Conservation (phyloP, 2,329 filamentous ascomycete species). For the Paracamarosporium sp. region DNA sequence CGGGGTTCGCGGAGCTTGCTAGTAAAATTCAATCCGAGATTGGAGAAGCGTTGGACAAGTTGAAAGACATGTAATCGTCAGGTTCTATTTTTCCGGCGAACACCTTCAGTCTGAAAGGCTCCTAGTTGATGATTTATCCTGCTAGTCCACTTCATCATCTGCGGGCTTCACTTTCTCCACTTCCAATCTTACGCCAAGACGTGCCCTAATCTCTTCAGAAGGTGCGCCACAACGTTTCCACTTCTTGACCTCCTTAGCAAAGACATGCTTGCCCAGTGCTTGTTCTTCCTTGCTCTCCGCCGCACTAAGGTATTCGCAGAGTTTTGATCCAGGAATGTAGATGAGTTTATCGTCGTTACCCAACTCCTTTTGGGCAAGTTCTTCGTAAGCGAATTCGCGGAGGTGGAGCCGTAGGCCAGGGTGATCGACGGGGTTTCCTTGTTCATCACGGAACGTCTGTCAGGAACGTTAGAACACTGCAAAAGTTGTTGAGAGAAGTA, state of each 20-base stretch:
- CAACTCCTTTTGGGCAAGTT: slow-evolving; percentile 1
- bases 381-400: slow-evolving; percentile 29
- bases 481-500: neutral
- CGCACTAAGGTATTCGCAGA: slow-evolving; percentile 17
- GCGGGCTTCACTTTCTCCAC: too few species aligned
- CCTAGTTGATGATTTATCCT: too few species aligned
- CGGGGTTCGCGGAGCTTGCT: slow-evolving; percentile 13
- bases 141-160: too few species aligned
- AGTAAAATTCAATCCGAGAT: slow-evolving; percentile 13
- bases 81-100: too few species aligned
- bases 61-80: slow-evolving; percentile 23
- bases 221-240: too few species aligned
- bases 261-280: slow-evolving; percentile 17
- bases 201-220: too few species aligned
- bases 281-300: slow-evolving; percentile 14
- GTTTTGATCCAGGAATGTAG: neutral
- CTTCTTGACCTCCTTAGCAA: slow-evolving; percentile 24
- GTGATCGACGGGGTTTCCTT: slow-evolving; percentile 10
- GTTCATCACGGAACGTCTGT: slow-evolving; percentile 25
- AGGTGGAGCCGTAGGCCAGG: slow-evolving; percentile 9
- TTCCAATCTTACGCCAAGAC: too few species aligned
- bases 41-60: slow-evolving; percentile 13
- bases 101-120: too few species aligned
- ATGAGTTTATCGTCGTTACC: slow-evolving; percentile 4
- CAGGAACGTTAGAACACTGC: neutral